A percentile compares a stretch with the other conserved stretches of the same genome.
These are phyloP conservation scores for Inonotus hispidus DNA, from an alignment of 1,284 basidiomycete genomes.

Conservation along the genomic window DNA sequence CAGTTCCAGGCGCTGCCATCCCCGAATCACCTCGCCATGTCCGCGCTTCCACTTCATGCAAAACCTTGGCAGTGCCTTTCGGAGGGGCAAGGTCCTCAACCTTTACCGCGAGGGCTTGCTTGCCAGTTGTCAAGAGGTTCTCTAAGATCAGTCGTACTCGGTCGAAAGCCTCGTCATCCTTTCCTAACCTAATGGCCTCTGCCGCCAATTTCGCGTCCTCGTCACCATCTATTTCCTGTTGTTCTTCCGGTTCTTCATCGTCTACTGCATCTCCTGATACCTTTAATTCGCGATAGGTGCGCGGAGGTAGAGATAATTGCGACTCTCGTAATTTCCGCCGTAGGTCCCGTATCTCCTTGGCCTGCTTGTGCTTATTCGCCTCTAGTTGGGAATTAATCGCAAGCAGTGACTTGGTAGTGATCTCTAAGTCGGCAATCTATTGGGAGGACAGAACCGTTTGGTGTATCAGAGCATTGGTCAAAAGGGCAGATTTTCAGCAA, in stretches of 20 bases:
- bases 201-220: conserved; percentile 25
- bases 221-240: conserved; percentile 33
- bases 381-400: conserved; percentile 73
- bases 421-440: conserved; percentile 80
- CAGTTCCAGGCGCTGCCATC: conserved; percentile 18
- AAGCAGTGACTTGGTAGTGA: conserved; percentile 73
- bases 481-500: not conserved
- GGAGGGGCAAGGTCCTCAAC: conserved; percentile 43
- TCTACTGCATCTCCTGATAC: conserved; percentile 35
- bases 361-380: conserved; percentile 67
- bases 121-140: conserved; percentile 53
- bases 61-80: conserved; percentile 55
- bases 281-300: conserved; percentile 50
- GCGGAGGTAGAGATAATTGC: conserved; percentile 67
- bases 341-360: conserved; percentile 73
- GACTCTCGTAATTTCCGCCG: conserved; percentile 72
- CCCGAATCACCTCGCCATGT: conserved; percentile 42
- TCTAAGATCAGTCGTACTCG: conserved; percentile 60
- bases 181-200: conserved; percentile 26
- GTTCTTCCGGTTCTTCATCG: conserved; percentile 39
- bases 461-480: conserved; percentile 5
- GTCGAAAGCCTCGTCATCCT: conserved; percentile 49
- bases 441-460: not conserved
- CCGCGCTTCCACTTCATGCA: conserved; percentile 63
- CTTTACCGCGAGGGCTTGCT: conserved; percentile 54